A percentile compares a stretch with the other conserved stretches of the same genome.
Evolutionary conservation across 805 yeast genomes (phyloP).

Genomic region (Metschnikowia sp.): DNA sequence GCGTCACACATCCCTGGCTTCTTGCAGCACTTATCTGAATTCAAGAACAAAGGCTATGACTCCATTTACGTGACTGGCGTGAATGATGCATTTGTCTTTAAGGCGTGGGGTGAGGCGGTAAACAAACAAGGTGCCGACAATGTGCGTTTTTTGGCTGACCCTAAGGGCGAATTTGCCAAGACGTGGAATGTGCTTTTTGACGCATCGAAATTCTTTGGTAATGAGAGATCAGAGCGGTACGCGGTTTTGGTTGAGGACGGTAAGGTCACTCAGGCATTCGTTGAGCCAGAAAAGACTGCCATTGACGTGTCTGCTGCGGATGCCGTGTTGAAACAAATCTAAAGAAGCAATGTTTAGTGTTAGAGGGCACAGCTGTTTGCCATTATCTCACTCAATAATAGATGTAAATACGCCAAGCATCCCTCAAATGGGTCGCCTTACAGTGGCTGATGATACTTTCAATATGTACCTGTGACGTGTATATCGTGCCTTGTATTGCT

Average conservation of each 20-base stretch:
- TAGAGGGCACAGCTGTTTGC: too few species aligned
- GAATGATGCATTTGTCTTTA: constrained; percentile 82
- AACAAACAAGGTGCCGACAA: constrained; percentile 23
- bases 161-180: constrained; percentile 67
- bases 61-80: constrained; percentile 69
- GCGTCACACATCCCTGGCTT: constrained; percentile 75
- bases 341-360: background rate
- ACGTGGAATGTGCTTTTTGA: constrained; percentile 69
- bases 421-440: too few species aligned
- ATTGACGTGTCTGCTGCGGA: constrained; percentile 52
- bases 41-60: constrained; percentile 63
- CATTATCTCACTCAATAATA: too few species aligned
- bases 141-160: constrained; percentile 70
- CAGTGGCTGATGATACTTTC: too few species aligned
- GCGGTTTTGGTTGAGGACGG: constrained; percentile 78
- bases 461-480: too few species aligned
- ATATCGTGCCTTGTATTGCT: too few species aligned
- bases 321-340: constrained; percentile 34
- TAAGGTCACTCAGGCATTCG: constrained; percentile 58
- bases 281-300: constrained; percentile 79
- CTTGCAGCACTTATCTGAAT: constrained; percentile 46
- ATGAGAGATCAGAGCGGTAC: constrained; percentile 68
- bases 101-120: constrained; percentile 66
- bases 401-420: too few species aligned
- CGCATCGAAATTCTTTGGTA: constrained; percentile 74